Percentiles rank a stretch among this genome's conserved stretches.
Evolutionary conservation across 1,284 basidiomycete species (phyloP).

Genomic region (Pseudozyma sp.): DNA sequence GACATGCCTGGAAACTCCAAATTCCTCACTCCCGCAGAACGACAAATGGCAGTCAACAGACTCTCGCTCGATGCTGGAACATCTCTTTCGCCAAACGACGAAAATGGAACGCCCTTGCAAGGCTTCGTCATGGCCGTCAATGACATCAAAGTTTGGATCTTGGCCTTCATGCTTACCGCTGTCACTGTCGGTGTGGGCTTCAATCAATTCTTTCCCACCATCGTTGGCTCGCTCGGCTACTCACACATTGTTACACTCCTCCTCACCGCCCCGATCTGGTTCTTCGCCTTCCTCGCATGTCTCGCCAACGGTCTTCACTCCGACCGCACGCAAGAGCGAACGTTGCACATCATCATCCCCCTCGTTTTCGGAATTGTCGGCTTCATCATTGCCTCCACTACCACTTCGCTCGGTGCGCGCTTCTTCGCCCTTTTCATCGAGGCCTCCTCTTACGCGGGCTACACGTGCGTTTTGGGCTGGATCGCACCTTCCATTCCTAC

Average conservation of each 20-base stretch:
- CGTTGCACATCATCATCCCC: constrained; percentile 47
- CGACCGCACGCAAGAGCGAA: constrained; percentile 47
- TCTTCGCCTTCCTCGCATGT: constrained; percentile 54
- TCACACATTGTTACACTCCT: constrained; percentile 49
- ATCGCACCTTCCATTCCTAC: constrained; percentile 51
- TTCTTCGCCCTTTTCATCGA: constrained; percentile 59
- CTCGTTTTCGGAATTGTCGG: constrained; percentile 48
- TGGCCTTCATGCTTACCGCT: constrained; percentile 51
- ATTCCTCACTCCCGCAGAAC: constrained; percentile 45
- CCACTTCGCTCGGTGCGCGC: constrained; percentile 33
- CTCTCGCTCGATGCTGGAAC: constrained; percentile 74
- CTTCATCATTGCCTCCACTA: constrained; percentile 57
- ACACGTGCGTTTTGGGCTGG: constrained; percentile 53
- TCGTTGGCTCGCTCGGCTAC: constrained; percentile 54
- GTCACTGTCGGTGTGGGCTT: constrained; percentile 36
- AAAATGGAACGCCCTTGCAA: constrained; percentile 71
- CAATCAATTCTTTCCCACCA: constrained; percentile 68
- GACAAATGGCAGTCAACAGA: constrained; percentile 46
- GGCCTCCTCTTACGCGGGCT: constrained; percentile 51
- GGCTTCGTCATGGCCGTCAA: constrained; percentile 48
- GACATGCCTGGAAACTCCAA: constrained; percentile 57
- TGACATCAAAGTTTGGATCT: constrained; percentile 53
- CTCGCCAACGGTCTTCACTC: constrained; percentile 58
- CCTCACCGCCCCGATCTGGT: constrained; percentile 55
- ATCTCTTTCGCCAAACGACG: constrained; percentile 71